These are phyloP conservation scores for Cryphonectria naterciae DNA, from an alignment of 2,329 filamentous ascomycete genomes.

Conservation along the genomic window DNA sequence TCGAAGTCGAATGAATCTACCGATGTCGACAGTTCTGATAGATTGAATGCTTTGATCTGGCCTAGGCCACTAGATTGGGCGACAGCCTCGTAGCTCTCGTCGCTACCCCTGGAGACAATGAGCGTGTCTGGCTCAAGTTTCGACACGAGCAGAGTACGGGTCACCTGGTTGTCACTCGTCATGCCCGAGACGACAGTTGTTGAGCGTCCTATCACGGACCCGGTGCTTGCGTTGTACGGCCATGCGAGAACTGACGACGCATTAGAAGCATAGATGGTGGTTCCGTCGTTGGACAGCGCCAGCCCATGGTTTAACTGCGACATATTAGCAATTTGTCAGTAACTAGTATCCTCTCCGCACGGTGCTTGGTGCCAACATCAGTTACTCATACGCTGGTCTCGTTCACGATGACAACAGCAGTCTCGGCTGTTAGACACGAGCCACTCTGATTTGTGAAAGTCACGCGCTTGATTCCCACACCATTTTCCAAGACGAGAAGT, in stretches of 20 bases:
- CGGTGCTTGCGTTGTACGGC: conserved; percentile 58
- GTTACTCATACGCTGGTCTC: conserved; percentile 40
- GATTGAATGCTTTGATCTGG: conserved; percentile 59
- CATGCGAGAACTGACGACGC: conserved; percentile 60
- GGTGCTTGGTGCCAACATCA: background rate
- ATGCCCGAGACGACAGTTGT: conserved; percentile 62
- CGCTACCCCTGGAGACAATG: conserved; percentile 65
- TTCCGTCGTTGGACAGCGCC: conserved; percentile 50
- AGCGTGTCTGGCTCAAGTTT: conserved; percentile 54
- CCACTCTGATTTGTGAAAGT: conserved; percentile 46
- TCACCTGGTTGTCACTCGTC: conserved; percentile 61
- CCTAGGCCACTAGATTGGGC: conserved; percentile 57
- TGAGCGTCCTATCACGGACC: conserved; percentile 45
- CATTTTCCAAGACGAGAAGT: conserved; percentile 50
- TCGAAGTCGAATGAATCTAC: conserved; percentile 49
- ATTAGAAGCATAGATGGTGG: conserved; percentile 56
- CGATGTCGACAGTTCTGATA: conserved; percentile 36
- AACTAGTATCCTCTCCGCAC: background rate
- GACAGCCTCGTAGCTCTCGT: conserved; percentile 57
- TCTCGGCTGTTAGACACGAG: conserved; percentile 42
- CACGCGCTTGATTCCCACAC: conserved; percentile 48
- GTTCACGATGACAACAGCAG: conserved; percentile 36
- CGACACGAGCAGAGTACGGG: conserved; percentile 65
- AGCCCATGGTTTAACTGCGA: conserved; percentile 55
- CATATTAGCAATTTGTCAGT: background rate